Base-by-base conservation (phyloP, 306 rosid genomes). In the Hippophae gyantsensis region DNA sequence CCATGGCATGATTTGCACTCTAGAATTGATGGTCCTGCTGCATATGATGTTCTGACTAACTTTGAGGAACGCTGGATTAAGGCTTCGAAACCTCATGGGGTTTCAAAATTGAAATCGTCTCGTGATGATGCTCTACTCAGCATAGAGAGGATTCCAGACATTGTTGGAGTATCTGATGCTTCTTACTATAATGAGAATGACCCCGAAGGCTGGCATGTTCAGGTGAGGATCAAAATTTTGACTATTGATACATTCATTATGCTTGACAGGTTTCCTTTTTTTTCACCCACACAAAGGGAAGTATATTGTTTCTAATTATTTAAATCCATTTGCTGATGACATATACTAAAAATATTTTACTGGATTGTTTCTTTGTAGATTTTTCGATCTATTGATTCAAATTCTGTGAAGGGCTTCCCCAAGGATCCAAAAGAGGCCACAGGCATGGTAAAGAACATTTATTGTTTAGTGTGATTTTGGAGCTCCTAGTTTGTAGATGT, bases 1-100 rank as follows among this genome's bases (percentile, higher is more conserved):
- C 99, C 99, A 9, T 92, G 99, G 99, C 99, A 92, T 62, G 99
- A 92, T 78, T 66, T 92, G 81, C 99, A 92, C 76, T 85, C 95
- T 58, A 88, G 72, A 77, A 74, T 92, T 72, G 99, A 92, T 48
- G 88, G 99, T 68, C 95, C 99, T 32, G 99, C 95, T 6, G 99
- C 99, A 53, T 92, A 92, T 47, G 99, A 92, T 68, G 88, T 92
- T 74, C 72, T 92, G 77, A 73, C 78, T 25, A 92, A 92, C 74
- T 92, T 92, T 69, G 95, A 88, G 80, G 96, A 92, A 76, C 93
- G 99, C 43, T 92, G 99, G 99, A 68, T 78, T 54, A 84, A 81
- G 78, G 99, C 99, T 65, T 73, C 95, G 46, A 88, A 84, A 72
- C 95, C 95, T 63, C 77, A 69, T 6, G 96, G 95, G 70, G 68